phyloP scores from a whole-genome alignment of 2,329 filamentous ascomycete genomes.

The Canariomyces notabilis region DNA sequence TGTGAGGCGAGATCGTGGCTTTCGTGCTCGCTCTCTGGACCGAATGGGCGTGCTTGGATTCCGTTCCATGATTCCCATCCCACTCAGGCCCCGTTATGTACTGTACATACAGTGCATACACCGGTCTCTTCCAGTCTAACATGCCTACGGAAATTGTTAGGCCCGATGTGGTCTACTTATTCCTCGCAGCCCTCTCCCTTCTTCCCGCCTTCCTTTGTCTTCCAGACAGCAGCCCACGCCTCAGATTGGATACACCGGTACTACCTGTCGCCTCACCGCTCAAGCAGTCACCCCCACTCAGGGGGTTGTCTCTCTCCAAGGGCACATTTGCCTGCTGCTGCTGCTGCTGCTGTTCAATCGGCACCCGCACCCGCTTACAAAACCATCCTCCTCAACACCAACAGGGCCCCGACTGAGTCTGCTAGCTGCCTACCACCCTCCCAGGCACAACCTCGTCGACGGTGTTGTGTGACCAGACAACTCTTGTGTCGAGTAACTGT shows the following conservation, averaged over 20 bases:
- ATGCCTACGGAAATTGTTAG: constrained; percentile 18
- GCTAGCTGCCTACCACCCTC: too few species aligned
- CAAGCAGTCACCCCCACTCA: constrained; percentile 20
- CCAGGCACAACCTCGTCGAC: too few species aligned
- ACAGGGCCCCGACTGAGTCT: too few species aligned
- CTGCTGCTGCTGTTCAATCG: too few species aligned
- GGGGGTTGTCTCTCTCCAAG: constrained; percentile 20
- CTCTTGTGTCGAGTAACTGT: not conserved
- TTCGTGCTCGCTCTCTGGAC: not conserved
- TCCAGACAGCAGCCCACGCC: constrained; percentile 1
- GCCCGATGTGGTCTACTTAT: constrained; percentile 17
- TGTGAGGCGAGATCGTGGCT: constrained; percentile 6
- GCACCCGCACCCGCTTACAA: too few species aligned
- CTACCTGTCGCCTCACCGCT: constrained; percentile 4
- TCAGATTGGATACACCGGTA: constrained; percentile 8
- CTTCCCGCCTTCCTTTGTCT: constrained; percentile 2
- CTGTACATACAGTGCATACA: too few species aligned
- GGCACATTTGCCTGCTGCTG: constrained; percentile 11
- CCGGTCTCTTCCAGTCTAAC: constrained; percentile 14
- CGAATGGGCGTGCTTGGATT: not conserved
- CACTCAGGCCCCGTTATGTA: not conserved
- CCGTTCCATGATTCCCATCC: constrained; percentile 6
- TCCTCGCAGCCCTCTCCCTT: not conserved
- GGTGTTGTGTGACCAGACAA: not conserved
- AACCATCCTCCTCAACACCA: too few species aligned